Conservation (phyloP, 164 flowering plant species). For the Sedum album region DNA sequence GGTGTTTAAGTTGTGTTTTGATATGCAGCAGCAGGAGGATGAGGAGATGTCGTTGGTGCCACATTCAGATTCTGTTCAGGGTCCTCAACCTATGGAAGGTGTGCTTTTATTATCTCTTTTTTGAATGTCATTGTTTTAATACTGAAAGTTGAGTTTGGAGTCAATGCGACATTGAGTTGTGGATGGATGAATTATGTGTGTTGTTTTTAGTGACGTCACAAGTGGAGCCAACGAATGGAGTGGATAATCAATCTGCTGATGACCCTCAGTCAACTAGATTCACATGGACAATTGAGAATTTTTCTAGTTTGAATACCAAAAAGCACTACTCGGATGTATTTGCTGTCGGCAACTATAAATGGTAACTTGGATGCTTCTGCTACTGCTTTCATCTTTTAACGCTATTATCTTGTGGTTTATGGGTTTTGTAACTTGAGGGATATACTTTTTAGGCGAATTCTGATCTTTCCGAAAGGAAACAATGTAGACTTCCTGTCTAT, state of each 20-base stretch:
- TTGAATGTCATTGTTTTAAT: no score
- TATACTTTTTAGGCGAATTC: conserved; percentile 51
- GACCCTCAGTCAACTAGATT: conserved; percentile 59
- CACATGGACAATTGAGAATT: conserved; percentile 67
- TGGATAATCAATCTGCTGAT: conserved; percentile 55
- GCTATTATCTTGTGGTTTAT: not conserved
- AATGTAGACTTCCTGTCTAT: conserved; percentile 72
- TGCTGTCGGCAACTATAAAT: conserved; percentile 58
- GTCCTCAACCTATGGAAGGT: conserved; percentile 23
- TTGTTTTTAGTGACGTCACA: conserved; percentile 28
- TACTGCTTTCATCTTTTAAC: not conserved
- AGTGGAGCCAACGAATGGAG: conserved; percentile 44
- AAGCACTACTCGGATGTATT: conserved; percentile 70
- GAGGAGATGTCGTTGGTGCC: conserved; percentile 94
- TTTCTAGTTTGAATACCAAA: conserved; percentile 56
- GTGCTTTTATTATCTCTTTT: not conserved
- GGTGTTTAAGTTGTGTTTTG: conserved; percentile 8
- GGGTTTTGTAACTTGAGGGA: not conserved
- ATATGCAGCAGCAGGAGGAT: conserved; percentile 48
- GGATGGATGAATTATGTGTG: conserved; percentile 1
- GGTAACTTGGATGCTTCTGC: conserved; percentile 26
- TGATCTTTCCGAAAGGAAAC: conserved; percentile 74
- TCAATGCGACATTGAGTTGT: no score
- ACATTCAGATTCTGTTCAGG: conserved; percentile 29
- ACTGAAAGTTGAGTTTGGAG: not conserved